Percentiles rank a stretch among this genome's conserved stretches.
phyloP scores from a whole-genome alignment of 2,329 filamentous ascomycete species.

The Pestalotiopsis sp. region DNA sequence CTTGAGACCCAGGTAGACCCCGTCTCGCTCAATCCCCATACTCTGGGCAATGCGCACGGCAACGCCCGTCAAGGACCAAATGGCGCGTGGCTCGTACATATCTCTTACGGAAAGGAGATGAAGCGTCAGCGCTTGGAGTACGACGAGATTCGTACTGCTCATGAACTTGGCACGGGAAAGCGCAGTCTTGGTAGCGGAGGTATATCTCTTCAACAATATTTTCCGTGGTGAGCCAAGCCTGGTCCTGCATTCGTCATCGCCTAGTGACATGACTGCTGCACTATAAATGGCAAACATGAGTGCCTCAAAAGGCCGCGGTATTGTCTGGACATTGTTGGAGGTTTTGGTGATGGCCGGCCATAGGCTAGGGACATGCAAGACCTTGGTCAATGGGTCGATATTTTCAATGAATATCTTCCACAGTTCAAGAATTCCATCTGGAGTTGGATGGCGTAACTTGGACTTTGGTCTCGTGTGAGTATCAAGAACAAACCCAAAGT shows the following conservation, averaged over 20 bases:
- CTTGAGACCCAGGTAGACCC: constrained; percentile 30
- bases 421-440: constrained; percentile 11
- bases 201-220: constrained; percentile 38
- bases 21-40: constrained; percentile 56
- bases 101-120: constrained; percentile 44
- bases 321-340: background rate
- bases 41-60: constrained; percentile 55
- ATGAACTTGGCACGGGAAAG: constrained; percentile 54
- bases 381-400: constrained; percentile 5
- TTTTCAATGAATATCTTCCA: constrained; percentile 11
- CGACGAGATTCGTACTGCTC: constrained; percentile 52
- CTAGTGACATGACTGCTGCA: constrained; percentile 42
- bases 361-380: constrained; percentile 2
- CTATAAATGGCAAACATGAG: constrained; percentile 45
- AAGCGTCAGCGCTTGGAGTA: constrained; percentile 55
- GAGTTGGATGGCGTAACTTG: constrained; percentile 7
- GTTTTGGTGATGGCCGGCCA: constrained; percentile 3
- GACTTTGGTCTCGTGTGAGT: constrained; percentile 12
- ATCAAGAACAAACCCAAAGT: constrained; percentile 27
- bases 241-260: constrained; percentile 40
- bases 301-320: background rate
- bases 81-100: constrained; percentile 46
- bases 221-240: constrained; percentile 39
- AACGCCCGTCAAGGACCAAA: constrained; percentile 54
- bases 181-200: constrained; percentile 47